Conservation (phyloP, 2,329 filamentous ascomycete species). For the Ceratocystis albifundus region DNA sequence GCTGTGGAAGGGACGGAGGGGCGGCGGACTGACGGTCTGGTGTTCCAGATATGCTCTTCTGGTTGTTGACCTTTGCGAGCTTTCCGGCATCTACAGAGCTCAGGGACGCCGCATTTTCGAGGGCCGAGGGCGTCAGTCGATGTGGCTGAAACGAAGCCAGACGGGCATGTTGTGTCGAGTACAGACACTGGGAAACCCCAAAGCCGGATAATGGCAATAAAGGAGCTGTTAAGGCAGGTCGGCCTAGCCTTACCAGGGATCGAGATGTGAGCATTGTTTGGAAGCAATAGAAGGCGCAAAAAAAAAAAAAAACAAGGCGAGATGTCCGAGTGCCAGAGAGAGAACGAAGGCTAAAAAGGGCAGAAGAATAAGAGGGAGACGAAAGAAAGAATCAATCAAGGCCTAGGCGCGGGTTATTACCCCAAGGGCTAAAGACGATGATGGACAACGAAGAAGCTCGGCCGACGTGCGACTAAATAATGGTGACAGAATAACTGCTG, state of each 20-base stretch:
- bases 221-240: slow-evolving; percentile 2
- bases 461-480: background rate
- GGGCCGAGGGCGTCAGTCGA: slow-evolving; percentile 11
- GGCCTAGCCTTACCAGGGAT: slow-evolving; percentile 13
- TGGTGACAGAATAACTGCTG: background rate
- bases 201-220: background rate
- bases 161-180: background rate
- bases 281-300: background rate
- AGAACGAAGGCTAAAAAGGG: background rate
- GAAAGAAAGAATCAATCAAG: background rate
- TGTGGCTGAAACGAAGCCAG: slow-evolving; percentile 20
- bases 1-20: slow-evolving; percentile 6
- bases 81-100: slow-evolving; percentile 16
- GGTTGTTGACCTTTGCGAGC: slow-evolving; percentile 15
- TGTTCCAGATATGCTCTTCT: background rate
- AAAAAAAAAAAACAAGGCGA: background rate
- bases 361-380: background rate
- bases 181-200: slow-evolving; percentile 4
- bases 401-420: background rate
- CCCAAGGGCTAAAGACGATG: background rate
- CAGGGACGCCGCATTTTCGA: slow-evolving; percentile 14
- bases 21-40: slow-evolving; percentile 14
- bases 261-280: slow-evolving; percentile 13
- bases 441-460: background rate
- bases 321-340: background rate